phyloP scores from a whole-genome alignment of 1,139 yeast genomes.

The Lodderomyces jiufengensis region DNA sequence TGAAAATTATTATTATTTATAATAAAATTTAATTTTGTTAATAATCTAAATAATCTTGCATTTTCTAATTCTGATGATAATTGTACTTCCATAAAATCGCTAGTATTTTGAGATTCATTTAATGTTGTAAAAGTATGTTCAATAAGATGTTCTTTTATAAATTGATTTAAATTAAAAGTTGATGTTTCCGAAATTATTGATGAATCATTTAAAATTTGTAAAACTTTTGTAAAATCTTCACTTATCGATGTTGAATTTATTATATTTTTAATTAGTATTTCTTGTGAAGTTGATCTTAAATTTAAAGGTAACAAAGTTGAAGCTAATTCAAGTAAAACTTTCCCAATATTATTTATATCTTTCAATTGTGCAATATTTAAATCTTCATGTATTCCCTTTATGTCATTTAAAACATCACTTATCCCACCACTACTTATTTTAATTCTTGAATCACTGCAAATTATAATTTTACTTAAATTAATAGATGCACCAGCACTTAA shows the following conservation, averaged over 20 bases:
- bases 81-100: constrained; percentile 66
- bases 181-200: constrained; percentile 5
- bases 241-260: constrained; percentile 19
- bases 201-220: constrained; percentile 15
- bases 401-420: constrained; percentile 55
- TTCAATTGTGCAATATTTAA: constrained; percentile 5
- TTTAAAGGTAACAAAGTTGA: constrained; percentile 35
- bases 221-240: constrained; percentile 20
- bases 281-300: constrained; percentile 16
- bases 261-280: constrained; percentile 3
- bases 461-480: constrained; percentile 65
- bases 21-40: constrained; percentile 77
- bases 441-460: constrained; percentile 68
- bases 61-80: constrained; percentile 79
- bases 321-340: constrained; percentile 55
- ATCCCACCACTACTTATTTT: constrained; percentile 72
- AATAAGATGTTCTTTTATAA: constrained; percentile 30
- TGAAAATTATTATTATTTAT: constrained; percentile 41
- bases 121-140: constrained; percentile 40
- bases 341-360: constrained; percentile 59
- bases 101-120: constrained; percentile 53
- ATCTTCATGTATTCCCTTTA: constrained; percentile 4
- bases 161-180: constrained; percentile 22
- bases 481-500: constrained; percentile 60
- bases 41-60: constrained; percentile 76